Evolutionary conservation across 495 filamentous ascomycete species (phyloP), one percentile per base, ranked within the genome.

Genomic region (Penicillium paradoxum): DNA sequence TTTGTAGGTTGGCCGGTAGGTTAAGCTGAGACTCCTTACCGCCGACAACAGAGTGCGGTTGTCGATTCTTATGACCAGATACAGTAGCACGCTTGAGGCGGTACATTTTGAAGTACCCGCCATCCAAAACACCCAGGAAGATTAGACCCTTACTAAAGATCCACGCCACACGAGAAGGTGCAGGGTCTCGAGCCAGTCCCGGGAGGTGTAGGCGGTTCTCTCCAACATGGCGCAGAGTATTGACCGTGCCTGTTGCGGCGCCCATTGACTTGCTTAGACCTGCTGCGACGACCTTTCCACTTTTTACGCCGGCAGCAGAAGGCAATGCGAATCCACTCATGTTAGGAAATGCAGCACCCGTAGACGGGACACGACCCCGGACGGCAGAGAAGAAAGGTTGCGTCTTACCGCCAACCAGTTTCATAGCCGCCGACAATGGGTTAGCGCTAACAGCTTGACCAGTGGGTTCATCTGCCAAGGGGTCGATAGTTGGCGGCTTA

Each of bases 181-280:
- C 67, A 22, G 74, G 74, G 34, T 77, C 72, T 18, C 67, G 61
- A 33, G 64, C 63, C 1, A 83, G 75, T 15, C 74, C 76, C 18
- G 88, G 82, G 21, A 96, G 73, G 52, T 89, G 82, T 8, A 97
- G 77, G 38, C 88, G 84, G 61, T 92, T 93, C 62, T 93, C 90
- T 8, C 88, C 88, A 1, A 83, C 83, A 63, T 93, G 89, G 33
- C 90, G 85, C 34, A 96, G 75, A 34, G 87, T 87, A 55, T 81
- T 85, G 51, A 91, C 85, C 10, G 85, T 89, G 27, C 81, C 88
- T 24, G 85, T 86, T 49, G 86, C 86, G 49, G 86, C 90, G 34
- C 88, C 87, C 56, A 93, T 79, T 18, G 90, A 93, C 68, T 89
- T 86, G 58, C 86, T 89, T 30, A 95, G 82, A 13, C 90, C 86